Evolutionary conservation across 1,139 yeast species (phyloP), one percentile per base, ranked within the genome.

Genomic region (Candida tetrigidarum): DNA sequence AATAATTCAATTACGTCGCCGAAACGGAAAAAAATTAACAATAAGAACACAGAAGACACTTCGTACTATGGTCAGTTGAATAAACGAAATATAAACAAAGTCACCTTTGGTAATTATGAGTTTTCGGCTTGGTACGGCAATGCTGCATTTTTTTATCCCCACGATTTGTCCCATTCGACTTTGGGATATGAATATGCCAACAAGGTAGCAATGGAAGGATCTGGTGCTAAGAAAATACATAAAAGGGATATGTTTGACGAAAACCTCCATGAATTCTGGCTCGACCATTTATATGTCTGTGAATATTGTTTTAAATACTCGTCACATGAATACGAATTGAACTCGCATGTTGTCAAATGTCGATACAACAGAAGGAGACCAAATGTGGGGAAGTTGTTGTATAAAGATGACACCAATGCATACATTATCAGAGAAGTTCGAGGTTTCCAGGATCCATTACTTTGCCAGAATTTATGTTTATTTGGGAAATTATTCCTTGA

Each of bases 401-500:
- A 90, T 61, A 69, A 78, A 39, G 90, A 86, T 52, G 79, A 74
- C 2, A 63, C 71, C 11, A 70, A 74, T 43, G 70, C 59, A 1
- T 60, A 58, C 42, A 44, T 80, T 1, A 86, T 92, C 34, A 69
- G 89, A 44, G 79, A 79, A 49, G 79, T 91, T 0, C 77, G 81
- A 53, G 97, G 96, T 1, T 69, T 72, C 19, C 70, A 78, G 42
- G 78, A 84, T 52, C 74, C 76, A 45, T 62, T 90, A 22, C 90
- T 84, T 52, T 83, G 96, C 51, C 98, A 92, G 58, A 84, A 89
- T 54, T 65, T 93, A 51, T 84, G 95, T 46, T 69, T 93, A 5
- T 86, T 92, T 64, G 95, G 96, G 1, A 90, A 91, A 63, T 74
- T 93, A 34, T 93, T 89, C 57, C 75, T 93, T n/a, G 97, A 91